Percentiles rank a stretch among this genome's conserved stretches.
Conservation (phyloP, 106 monocot species). For the Narthecium ossifragum region DNA sequence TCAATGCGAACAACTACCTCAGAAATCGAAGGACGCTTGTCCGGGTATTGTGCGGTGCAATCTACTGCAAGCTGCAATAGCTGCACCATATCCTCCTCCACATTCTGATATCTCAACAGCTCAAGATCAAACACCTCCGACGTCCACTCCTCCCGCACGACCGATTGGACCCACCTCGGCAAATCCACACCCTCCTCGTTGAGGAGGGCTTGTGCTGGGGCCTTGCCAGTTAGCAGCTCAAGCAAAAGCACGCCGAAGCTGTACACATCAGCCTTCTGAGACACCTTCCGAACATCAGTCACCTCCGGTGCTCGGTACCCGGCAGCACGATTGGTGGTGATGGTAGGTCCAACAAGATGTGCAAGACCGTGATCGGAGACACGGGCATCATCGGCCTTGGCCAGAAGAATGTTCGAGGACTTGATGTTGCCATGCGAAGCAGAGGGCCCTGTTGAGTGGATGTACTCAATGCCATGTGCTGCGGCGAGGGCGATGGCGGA, state of each 20-base stretch:
- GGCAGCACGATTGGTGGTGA: slow-evolving; percentile 34
- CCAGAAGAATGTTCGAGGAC: slow-evolving; percentile 69
- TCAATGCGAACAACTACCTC: slow-evolving; percentile 53
- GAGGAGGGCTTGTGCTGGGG: slow-evolving; percentile 45
- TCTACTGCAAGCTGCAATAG: slow-evolving; percentile 72
- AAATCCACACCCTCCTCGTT: slow-evolving; percentile 77
- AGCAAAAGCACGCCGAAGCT: slow-evolving; percentile 87
- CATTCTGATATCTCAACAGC: slow-evolving; percentile 43
- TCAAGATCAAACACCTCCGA: slow-evolving; percentile 76
- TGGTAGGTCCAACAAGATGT: slow-evolving; percentile 33
- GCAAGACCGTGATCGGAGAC: slow-evolving; percentile 80
- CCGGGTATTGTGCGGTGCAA: slow-evolving; percentile 53
- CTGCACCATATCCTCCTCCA: slow-evolving; percentile 73
- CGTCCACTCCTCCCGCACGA: slow-evolving; percentile 68
- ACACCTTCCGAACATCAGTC: slow-evolving; percentile 42
- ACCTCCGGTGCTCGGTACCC: slow-evolving; percentile 85
- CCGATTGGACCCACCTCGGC: slow-evolving; percentile 79
- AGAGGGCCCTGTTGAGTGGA: slow-evolving; percentile 54
- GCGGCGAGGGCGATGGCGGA: slow-evolving; percentile 51
- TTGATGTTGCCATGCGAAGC: slow-evolving; percentile 92
- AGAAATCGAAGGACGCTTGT: slow-evolving; percentile 59
- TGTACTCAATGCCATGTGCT: slow-evolving; percentile 65
- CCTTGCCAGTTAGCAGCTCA: slow-evolving; percentile 86
- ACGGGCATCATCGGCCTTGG: slow-evolving; percentile 27
- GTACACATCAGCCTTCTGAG: slow-evolving; percentile 83